Evolutionary conservation across 2,329 filamentous ascomycete species (phyloP).

Genomic region (Alternaria sp.): DNA sequence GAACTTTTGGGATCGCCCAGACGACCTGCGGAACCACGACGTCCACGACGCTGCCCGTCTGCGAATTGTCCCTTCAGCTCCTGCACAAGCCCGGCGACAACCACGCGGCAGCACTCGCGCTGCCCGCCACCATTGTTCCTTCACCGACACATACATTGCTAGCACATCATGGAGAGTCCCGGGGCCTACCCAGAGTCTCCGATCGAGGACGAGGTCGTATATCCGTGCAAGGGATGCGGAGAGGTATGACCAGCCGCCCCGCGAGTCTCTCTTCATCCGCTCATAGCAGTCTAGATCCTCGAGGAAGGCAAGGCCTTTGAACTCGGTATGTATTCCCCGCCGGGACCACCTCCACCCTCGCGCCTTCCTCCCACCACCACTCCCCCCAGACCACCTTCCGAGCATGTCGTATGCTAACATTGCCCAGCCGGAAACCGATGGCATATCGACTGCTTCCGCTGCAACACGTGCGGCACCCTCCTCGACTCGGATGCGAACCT

Average conservation of each 20-base stretch:
- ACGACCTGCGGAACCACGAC: slow-evolving; percentile 5
- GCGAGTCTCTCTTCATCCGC: slow-evolving; percentile 20
- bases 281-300: slow-evolving; percentile 72
- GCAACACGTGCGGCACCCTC: slow-evolving; percentile 92
- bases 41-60: slow-evolving; percentile 1
- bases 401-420: slow-evolving; percentile 33
- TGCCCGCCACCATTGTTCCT: slow-evolving; percentile 6
- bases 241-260: slow-evolving; percentile 40
- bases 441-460: slow-evolving; percentile 99
- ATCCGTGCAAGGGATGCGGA: slow-evolving; percentile 72
- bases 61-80: neutral
- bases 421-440: slow-evolving; percentile 86
- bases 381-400: neutral
- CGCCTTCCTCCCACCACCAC: neutral
- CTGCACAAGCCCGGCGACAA: neutral
- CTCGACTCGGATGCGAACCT: slow-evolving; percentile 99
- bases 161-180: slow-evolving; percentile 61
- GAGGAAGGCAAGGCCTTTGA: slow-evolving; percentile 99
- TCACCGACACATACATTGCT: slow-evolving; percentile 8
- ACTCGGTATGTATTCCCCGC: slow-evolving; percentile 71
- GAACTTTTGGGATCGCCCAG: slow-evolving; percentile 9
- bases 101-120: slow-evolving; percentile 3
- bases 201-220: slow-evolving; percentile 58
- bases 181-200: slow-evolving; percentile 62
- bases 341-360: neutral